Evolutionary conservation across 495 filamentous ascomycete species (phyloP).

Genomic region (Amniculicola lignicola): DNA sequence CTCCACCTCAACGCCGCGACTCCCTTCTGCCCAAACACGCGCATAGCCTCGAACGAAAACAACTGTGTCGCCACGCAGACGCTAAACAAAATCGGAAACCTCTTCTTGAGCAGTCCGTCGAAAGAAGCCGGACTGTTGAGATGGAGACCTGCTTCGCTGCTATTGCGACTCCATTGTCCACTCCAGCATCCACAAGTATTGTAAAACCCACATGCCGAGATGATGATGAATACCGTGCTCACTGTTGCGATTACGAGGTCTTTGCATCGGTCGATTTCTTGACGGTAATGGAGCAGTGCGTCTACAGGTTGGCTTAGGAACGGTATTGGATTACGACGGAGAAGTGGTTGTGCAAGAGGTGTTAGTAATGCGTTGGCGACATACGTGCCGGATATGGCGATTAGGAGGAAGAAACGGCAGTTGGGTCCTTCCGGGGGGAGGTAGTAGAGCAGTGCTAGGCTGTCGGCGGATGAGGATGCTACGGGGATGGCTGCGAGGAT

Average conservation of each 20-base stretch:
- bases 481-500: background rate
- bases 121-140: background rate
- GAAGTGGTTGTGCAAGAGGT: background rate
- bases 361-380: conserved; percentile 1
- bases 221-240: background rate
- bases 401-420: conserved; percentile 45
- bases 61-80: background rate
- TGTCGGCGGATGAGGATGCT: background rate
- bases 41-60: background rate
- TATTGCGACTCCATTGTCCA: background rate
- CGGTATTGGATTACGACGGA: too few relatives aligned
- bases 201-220: background rate
- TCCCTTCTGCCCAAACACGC: background rate
- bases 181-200: conserved; percentile 1
- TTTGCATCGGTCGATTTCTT: background rate
- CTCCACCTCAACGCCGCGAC: background rate
- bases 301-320: too few relatives aligned
- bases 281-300: background rate
- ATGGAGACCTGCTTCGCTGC: background rate
- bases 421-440: conserved; percentile 35
- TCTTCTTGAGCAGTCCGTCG: background rate
- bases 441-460: conserved; percentile 22
- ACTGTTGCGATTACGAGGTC: background rate
- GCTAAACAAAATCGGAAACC: background rate
- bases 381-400: conserved; percentile 53